These are phyloP conservation scores for Calocybe indica DNA, from an alignment of 768 basidiomycete species.

Conservation along the genomic window DNA sequence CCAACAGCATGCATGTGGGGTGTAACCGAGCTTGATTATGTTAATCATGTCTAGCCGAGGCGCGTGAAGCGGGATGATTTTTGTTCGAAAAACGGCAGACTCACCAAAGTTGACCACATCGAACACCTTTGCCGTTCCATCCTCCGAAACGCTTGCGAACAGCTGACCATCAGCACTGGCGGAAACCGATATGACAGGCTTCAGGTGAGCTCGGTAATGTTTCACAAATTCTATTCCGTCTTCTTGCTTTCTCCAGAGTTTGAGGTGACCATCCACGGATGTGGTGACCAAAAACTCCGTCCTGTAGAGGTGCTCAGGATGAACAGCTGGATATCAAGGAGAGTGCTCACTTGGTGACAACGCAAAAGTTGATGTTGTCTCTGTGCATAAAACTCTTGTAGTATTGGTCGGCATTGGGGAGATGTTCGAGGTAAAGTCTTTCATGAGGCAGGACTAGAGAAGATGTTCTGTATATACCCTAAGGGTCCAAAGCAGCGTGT, in stretches of 20 bases:
- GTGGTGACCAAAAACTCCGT: conserved; percentile 94
- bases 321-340: neutral
- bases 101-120: conserved; percentile 97
- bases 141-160: conserved; percentile 88
- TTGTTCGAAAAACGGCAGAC: conserved; percentile 16
- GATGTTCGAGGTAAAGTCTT: conserved; percentile 84
- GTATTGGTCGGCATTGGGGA: conserved; percentile 91
- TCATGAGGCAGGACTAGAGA: conserved; percentile 86
- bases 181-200: conserved; percentile 71
- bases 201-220: conserved; percentile 90
- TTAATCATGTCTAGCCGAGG: conserved; percentile 88
- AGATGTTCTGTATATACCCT: conserved; percentile 24
- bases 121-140: conserved; percentile 91
- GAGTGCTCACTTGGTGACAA: conserved; percentile 73
- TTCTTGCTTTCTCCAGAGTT: conserved; percentile 99
- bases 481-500: conserved; percentile 18
- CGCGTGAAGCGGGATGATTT: neutral
- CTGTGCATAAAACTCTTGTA: conserved; percentile 98
- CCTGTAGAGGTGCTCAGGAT: conserved; percentile 31
- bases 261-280: conserved; percentile 90
- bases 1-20: conserved; percentile 91
- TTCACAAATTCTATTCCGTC: conserved; percentile 96
- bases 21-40: conserved; percentile 85
- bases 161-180: conserved; percentile 89
- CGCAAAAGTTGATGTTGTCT: conserved; percentile 83